A percentile compares a stretch with the other conserved stretches of the same genome.
These are phyloP conservation scores for Pythium insidiosum DNA, from an alignment of 352 stramenopile genomes.

Conservation along the genomic window DNA sequence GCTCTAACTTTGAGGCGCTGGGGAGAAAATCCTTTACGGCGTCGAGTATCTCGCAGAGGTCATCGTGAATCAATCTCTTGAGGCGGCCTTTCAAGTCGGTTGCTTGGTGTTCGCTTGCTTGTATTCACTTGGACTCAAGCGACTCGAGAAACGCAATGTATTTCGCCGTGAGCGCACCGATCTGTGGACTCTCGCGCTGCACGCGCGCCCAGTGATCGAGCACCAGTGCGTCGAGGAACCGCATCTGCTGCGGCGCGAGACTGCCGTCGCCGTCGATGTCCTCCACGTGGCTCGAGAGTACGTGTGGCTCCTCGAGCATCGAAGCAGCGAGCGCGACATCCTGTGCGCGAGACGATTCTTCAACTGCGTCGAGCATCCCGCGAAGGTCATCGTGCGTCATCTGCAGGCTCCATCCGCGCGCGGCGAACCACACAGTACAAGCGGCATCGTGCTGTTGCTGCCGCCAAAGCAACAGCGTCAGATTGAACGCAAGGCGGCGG, in stretches of 20 bases:
- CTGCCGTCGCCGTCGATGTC: conserved; percentile 8
- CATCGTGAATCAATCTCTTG: too few relatives aligned
- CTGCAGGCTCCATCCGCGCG: conserved; percentile 38
- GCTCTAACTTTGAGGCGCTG: too few relatives aligned
- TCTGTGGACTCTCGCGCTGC: conserved; percentile 14
- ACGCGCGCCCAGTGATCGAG: conserved; percentile 42
- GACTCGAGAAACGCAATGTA: conserved; percentile 44
- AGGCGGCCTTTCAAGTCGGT: too few relatives aligned
- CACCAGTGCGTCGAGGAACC: conserved; percentile 51
- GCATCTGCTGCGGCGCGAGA: conserved; percentile 39
- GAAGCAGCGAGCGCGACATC: conserved; percentile 18
- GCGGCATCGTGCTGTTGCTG: conserved; percentile 31
- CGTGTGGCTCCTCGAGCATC: background rate
- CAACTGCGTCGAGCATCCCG: conserved; percentile 14
- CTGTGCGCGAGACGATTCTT: conserved; percentile 7
- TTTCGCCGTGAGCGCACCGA: conserved; percentile 25
- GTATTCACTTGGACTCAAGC: background rate
- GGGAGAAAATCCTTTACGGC: too few relatives aligned
- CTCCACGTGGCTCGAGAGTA: conserved; percentile 26
- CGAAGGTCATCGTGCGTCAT: conserved; percentile 6
- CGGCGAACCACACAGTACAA: conserved; percentile 61
- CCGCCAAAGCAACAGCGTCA: conserved; percentile 69
- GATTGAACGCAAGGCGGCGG: conserved; percentile 56
- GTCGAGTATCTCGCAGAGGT: too few relatives aligned
- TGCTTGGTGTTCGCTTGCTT: background rate